Conservation (phyloP, 2,329 filamentous ascomycete genomes). For the Periconia digitata region DNA sequence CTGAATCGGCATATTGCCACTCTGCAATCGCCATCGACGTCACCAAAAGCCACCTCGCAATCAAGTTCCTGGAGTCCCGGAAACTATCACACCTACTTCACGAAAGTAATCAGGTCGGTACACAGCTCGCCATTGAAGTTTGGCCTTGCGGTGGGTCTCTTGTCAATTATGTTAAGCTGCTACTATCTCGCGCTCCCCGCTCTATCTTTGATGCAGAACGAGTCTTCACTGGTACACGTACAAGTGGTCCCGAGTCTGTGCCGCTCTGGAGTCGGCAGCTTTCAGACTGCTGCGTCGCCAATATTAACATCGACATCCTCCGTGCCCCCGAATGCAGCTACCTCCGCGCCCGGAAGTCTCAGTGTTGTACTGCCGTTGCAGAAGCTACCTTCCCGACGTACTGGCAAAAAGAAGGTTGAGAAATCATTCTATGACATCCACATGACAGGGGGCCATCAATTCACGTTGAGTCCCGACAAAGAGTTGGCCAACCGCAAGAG, state of each 20-base stretch:
- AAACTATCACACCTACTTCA: not conserved
- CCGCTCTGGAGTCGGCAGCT: not conserved
- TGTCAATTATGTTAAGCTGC: not conserved
- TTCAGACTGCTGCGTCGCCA: no score
- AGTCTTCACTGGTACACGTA: not conserved
- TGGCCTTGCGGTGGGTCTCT: not conserved
- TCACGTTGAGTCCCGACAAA: conserved; percentile 54
- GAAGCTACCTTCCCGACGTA: conserved; percentile 5
- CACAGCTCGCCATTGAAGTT: not conserved
- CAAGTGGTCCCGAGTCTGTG: not conserved
- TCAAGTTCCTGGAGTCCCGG: not conserved
- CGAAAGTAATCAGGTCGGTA: not conserved
- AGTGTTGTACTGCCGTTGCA: conserved; percentile 15
- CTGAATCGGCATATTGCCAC: conserved; percentile 42
- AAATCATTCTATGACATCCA: conserved; percentile 53
- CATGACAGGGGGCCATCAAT: conserved; percentile 56
- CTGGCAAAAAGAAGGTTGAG: conserved; percentile 18
- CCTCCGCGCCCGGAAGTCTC: conserved; percentile 17
- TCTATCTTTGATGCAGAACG: not conserved
- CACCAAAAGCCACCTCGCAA: not conserved
- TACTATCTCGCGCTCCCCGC: not conserved
- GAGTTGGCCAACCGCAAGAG: conserved; percentile 44
- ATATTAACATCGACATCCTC: not conserved
- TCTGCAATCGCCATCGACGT: conserved; percentile 21
- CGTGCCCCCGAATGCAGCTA: conserved; percentile 5